Evolutionary conservation across 495 filamentous ascomycete species (phyloP).

Genomic region (Neurospora sp.): DNA sequence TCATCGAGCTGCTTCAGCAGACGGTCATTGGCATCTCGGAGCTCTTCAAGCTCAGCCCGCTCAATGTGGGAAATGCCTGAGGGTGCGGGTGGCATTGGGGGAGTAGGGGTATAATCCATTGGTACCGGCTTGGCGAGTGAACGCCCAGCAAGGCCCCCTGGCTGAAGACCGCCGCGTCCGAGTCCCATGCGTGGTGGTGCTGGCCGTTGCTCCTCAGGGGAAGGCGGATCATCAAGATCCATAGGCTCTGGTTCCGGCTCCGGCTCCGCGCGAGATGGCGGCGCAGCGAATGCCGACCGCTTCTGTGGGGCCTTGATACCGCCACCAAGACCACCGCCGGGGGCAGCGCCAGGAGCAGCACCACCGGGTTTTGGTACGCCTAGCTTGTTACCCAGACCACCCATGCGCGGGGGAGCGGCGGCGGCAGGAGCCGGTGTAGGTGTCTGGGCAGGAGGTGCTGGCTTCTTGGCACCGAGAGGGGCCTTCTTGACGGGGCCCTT

Average conservation of each 20-base stretch:
- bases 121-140: slow-evolving; percentile 69
- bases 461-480: slow-evolving; percentile 31
- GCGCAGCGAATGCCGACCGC: slow-evolving; percentile 50
- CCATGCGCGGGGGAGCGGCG: slow-evolving; percentile 37
- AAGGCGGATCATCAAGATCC: neutral
- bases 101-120: slow-evolving; percentile 26
- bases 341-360: neutral
- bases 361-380: slow-evolving; percentile 50
- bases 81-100: slow-evolving; percentile 38
- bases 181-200: slow-evolving; percentile 58
- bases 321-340: slow-evolving; percentile 44
- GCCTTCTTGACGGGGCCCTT: slow-evolving; percentile 37
- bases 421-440: slow-evolving; percentile 30
- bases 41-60: slow-evolving; percentile 79
- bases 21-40: slow-evolving; percentile 72
- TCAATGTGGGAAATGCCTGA: slow-evolving; percentile 62
- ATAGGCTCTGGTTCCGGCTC: slow-evolving; percentile 13
- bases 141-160: slow-evolving; percentile 62
- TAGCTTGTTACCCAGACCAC: slow-evolving; percentile 49
- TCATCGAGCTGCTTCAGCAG: slow-evolving; percentile 64
- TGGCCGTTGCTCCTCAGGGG: slow-evolving; percentile 19
- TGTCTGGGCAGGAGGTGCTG: slow-evolving; percentile 27
- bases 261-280: slow-evolving; percentile 24
- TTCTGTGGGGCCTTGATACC: slow-evolving; percentile 62
- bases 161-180: slow-evolving; percentile 41